Evolutionary conservation across 2,329 filamentous ascomycete species (phyloP).

Genomic region (Fusarium mundagurra): DNA sequence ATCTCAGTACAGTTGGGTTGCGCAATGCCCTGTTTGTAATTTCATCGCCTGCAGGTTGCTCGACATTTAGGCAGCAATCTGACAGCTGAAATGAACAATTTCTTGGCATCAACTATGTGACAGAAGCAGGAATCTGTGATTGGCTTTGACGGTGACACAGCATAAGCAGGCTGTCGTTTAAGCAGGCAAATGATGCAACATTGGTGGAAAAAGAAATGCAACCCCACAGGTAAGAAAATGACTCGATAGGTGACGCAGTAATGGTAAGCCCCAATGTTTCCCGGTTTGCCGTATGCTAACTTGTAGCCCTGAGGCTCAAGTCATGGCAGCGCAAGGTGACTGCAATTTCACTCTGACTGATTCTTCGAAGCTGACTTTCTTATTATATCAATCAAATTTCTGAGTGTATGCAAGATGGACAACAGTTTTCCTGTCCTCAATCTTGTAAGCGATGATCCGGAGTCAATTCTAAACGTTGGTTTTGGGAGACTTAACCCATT

Average conservation of each 20-base stretch:
- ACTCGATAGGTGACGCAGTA: background rate
- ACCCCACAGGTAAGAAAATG: too few species aligned
- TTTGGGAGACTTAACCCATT: background rate
- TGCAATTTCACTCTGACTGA: background rate
- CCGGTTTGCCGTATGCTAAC: background rate
- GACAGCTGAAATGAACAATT: fast-evolving
- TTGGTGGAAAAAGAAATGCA: background rate
- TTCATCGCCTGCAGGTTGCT: background rate
- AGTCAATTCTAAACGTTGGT: background rate
- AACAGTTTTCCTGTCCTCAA: background rate
- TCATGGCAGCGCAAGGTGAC: background rate
- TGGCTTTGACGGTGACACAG: background rate
- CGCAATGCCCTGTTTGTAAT: background rate
- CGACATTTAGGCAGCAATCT: background rate
- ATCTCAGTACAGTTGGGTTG: too few species aligned
- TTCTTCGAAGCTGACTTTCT: background rate
- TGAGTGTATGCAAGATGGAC: background rate
- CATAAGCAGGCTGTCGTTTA: background rate
- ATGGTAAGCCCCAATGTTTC: background rate
- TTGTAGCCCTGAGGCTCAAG: background rate
- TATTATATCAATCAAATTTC: background rate
- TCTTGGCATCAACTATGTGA: background rate
- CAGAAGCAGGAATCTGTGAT: background rate
- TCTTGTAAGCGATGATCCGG: background rate
- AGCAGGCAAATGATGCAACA: background rate